These are phyloP conservation scores for Jacaranda copaia DNA, from an alignment of 257 asterid genomes.

Conservation along the genomic window DNA sequence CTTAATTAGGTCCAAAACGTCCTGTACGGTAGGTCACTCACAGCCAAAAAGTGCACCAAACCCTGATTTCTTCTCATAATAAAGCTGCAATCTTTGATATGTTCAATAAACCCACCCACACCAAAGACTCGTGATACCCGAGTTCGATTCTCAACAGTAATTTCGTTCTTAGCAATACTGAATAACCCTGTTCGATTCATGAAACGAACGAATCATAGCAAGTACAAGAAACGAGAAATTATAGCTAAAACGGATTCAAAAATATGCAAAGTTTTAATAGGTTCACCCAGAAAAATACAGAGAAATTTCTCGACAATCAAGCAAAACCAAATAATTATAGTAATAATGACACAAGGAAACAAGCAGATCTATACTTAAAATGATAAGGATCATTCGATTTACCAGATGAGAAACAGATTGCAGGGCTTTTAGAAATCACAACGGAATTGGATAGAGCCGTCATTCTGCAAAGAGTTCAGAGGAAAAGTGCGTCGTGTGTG, in stretches of 20 bases:
- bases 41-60: background rate
- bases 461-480: conserved; percentile 39
- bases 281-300: background rate
- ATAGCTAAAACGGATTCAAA: background rate
- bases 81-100: conserved; percentile 21
- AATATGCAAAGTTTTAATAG: background rate
- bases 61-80: background rate
- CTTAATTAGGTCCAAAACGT: conserved; percentile 5
- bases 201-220: background rate
- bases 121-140: background rate
- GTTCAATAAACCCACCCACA: background rate
- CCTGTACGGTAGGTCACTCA: background rate
- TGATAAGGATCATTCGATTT: conserved; percentile 17
- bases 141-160: background rate
- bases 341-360: background rate
- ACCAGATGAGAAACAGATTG: conserved; percentile 51
- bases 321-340: background rate
- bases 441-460: conserved; percentile 48
- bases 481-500: background rate
- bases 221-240: conserved; percentile 2
- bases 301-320: background rate
- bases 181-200: background rate
- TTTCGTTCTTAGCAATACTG: background rate
- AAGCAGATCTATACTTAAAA: conserved; percentile 2
- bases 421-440: conserved; percentile 38